phyloP scores from a whole-genome alignment of 2,329 filamentous ascomycete genomes.

The Metarhizium anisopliae region DNA sequence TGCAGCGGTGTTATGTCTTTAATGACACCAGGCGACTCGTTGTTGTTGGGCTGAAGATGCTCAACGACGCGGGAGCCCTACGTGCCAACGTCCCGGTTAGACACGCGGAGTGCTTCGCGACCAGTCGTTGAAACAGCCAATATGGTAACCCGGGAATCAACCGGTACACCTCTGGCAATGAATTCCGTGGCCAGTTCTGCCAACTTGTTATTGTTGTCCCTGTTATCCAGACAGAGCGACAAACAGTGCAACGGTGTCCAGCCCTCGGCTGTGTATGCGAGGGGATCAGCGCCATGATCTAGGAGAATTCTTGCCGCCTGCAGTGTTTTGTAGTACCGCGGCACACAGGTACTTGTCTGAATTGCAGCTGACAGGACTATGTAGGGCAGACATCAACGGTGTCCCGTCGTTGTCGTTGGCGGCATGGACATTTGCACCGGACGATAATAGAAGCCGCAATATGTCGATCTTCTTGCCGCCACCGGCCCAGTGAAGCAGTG shows the following conservation, averaged over 20 bases:
- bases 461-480: conserved; percentile 13
- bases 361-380: conserved; percentile 1
- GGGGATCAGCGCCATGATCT: conserved; percentile 12
- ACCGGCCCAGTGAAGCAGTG: conserved; percentile 19
- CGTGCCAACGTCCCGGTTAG: background rate
- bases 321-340: conserved; percentile 4
- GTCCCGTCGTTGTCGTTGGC: conserved; percentile 19
- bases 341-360: background rate
- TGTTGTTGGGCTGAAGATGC: background rate
- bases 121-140: background rate
- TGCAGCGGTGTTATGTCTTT: background rate
- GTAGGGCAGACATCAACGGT: conserved; percentile 19
- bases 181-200: conserved; percentile 6
- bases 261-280: conserved; percentile 13
- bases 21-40: background rate
- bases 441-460: conserved; percentile 11
- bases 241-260: conserved; percentile 17
- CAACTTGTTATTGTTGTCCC: background rate
- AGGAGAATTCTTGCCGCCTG: conserved; percentile 13
- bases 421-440: conserved; percentile 13
- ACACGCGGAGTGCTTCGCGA: background rate
- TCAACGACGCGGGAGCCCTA: conserved; percentile 1
- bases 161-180: conserved; percentile 4
- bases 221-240: conserved; percentile 5
- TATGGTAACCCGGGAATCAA: conserved; percentile 6